Evolutionary conservation across 306 rosid species (phyloP).

Genomic region (Quercus bicolor): DNA sequence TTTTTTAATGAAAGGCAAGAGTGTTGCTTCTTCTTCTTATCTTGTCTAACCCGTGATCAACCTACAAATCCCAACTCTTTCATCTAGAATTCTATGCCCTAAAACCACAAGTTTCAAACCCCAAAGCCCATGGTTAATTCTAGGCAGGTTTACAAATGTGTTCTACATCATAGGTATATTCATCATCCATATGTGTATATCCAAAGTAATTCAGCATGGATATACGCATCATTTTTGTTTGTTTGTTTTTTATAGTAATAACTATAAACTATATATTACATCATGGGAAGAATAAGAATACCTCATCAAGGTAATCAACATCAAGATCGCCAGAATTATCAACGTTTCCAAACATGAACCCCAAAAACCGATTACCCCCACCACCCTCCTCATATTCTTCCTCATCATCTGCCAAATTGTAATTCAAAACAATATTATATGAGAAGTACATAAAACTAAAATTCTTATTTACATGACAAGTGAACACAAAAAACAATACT

Average conservation of each 20-base stretch:
- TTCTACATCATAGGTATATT: neutral
- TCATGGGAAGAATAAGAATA: conserved; percentile 27
- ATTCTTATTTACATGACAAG: conserved; percentile 1
- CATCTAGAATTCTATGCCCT: neutral
- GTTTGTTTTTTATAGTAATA: conserved; percentile 6
- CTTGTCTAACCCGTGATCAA: neutral
- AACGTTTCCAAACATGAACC: conserved; percentile 96
- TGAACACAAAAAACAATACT: neutral
- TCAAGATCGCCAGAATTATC: conserved; percentile 94
- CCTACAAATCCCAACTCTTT: neutral
- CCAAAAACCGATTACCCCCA: conserved; percentile 70
- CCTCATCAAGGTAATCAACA: conserved; percentile 96
- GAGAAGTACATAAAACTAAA: conserved; percentile 16
- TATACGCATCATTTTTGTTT: neutral
- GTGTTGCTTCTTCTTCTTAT: neutral
- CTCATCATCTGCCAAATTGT: conserved; percentile 58
- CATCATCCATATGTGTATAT: neutral
- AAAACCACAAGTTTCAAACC: neutral
- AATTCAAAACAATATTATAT: conserved; percentile 15
- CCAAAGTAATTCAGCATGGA: neutral
- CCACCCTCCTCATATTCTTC: conserved; percentile 78
- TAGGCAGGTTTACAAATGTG: neutral
- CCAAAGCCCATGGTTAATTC: neutral
- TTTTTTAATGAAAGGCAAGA: no score
- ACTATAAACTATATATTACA: conserved; percentile 12